Conservation (phyloP, 257 asterid species). For the Salvia miltiorrhiza region DNA sequence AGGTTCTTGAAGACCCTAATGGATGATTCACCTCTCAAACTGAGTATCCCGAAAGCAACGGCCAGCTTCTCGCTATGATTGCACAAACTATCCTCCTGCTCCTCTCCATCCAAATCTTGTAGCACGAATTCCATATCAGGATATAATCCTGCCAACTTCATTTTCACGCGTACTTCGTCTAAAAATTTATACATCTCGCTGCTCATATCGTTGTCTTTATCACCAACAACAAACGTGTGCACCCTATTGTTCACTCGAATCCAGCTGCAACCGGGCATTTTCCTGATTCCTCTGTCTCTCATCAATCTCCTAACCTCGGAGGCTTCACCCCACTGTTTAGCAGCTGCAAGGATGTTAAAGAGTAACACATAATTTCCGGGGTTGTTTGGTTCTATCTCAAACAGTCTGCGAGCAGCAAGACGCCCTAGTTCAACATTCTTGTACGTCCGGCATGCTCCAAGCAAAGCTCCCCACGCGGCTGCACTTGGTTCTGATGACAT, state of each 20-base stretch:
- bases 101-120: constrained; percentile 71
- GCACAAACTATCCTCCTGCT: constrained; percentile 63
- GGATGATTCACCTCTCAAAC: constrained; percentile 53
- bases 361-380: constrained; percentile 64
- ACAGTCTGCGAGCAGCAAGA: constrained; percentile 48
- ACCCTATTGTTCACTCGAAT: constrained; percentile 48
- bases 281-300: constrained; percentile 65
- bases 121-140: constrained; percentile 58
- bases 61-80: constrained; percentile 78
- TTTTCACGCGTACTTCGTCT: constrained; percentile 49
- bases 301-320: constrained; percentile 55
- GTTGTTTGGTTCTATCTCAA: constrained; percentile 61
- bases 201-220: constrained; percentile 37
- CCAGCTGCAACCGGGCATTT: constrained; percentile 79
- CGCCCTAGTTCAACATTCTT: constrained; percentile 58
- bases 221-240: constrained; percentile 64
- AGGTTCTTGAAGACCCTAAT: constrained; percentile 58
- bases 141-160: constrained; percentile 49
- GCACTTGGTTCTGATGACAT: constrained; percentile 63
- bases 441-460: constrained; percentile 60
- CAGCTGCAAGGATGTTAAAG: constrained; percentile 58
- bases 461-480: constrained; percentile 80
- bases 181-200: constrained; percentile 38
- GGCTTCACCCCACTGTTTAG: constrained; percentile 64
- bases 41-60: constrained; percentile 66